Evolutionary conservation across 78 protist species (phyloP).

Genomic region (Cyanophora paradoxa): DNA sequence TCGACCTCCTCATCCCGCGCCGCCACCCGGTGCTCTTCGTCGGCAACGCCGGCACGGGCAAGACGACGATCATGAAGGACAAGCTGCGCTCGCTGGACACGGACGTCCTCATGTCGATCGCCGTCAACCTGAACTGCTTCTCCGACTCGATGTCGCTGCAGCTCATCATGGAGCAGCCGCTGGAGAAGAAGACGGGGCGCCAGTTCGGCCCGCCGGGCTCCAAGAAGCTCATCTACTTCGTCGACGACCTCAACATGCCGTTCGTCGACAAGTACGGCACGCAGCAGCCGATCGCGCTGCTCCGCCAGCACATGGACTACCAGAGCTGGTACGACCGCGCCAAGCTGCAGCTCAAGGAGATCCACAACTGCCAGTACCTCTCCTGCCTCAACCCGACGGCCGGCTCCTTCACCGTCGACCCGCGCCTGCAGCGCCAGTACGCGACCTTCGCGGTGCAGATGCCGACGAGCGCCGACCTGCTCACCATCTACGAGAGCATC

Average conservation of each 20-base stretch:
- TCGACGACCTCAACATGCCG: constrained; percentile 83
- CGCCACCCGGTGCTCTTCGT: constrained; percentile 48
- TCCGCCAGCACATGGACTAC: constrained; percentile 76
- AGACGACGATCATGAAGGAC: constrained; percentile 41
- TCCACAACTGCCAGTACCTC: constrained; percentile 46
- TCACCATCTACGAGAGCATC: constrained; percentile 29
- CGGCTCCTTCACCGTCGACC: constrained; percentile 74
- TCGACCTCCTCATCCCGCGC: constrained; percentile 11
- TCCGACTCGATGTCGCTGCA: constrained; percentile 41
- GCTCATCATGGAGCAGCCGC: constrained; percentile 46
- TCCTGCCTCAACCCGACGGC: constrained; percentile 80
- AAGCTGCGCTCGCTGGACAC: constrained; percentile 16
- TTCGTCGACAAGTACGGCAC: constrained; percentile 81
- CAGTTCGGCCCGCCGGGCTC: constrained; percentile 69
- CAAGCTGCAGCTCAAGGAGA: constrained; percentile 16
- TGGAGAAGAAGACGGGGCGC: constrained; percentile 72
- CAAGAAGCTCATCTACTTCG: constrained; percentile 52
- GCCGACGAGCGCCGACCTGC: constrained; percentile 40
- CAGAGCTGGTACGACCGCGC: constrained; percentile 64
- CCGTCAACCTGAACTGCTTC: constrained; percentile 49
- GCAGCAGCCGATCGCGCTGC: constrained; percentile 66
- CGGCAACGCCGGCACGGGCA: constrained; percentile 73
- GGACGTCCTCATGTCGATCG: background rate
- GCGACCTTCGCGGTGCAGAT: constrained; percentile 42
- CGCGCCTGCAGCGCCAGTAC: constrained; percentile 76